phyloP scores from a whole-genome alignment of 176 grass and related monocot species.

The Dactylis glomerata region DNA sequence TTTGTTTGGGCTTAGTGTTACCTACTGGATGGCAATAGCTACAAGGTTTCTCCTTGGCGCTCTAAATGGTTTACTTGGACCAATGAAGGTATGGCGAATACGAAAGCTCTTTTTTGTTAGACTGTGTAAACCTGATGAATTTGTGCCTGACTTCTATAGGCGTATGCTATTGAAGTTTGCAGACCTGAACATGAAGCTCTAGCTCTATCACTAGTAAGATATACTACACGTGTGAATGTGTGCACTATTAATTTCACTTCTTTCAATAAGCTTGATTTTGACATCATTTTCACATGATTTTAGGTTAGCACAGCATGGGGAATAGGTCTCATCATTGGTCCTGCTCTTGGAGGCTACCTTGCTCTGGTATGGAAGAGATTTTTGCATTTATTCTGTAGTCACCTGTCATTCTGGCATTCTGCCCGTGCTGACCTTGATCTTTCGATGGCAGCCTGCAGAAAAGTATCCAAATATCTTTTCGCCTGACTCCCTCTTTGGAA shows the following conservation, averaged over 20 bases:
- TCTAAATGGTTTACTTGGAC: conserved; percentile 82
- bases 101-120: neutral
- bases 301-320: conserved; percentile 77
- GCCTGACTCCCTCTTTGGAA: conserved; percentile 64
- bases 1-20: conserved; percentile 86
- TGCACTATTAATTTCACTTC: neutral
- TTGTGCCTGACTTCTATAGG: conserved; percentile 40
- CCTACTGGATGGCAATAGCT: conserved; percentile 89
- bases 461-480: conserved; percentile 87
- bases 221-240: neutral
- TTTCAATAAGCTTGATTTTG: conserved; percentile 1
- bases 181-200: conserved; percentile 78
- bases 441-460: conserved; percentile 70
- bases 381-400: neutral
- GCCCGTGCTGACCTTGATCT: neutral
- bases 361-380: conserved; percentile 47
- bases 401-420: conserved; percentile 18
- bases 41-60: conserved; percentile 82
- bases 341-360: conserved; percentile 87
- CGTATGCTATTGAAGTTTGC: conserved; percentile 89
- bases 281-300: conserved; percentile 26
- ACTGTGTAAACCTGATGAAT: neutral
- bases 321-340: conserved; percentile 86
- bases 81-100: conserved; percentile 67
- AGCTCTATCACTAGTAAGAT: conserved; percentile 73